phyloP scores from a whole-genome alignment of 129 eudicot species.

The Centaurea solstitialis region DNA sequence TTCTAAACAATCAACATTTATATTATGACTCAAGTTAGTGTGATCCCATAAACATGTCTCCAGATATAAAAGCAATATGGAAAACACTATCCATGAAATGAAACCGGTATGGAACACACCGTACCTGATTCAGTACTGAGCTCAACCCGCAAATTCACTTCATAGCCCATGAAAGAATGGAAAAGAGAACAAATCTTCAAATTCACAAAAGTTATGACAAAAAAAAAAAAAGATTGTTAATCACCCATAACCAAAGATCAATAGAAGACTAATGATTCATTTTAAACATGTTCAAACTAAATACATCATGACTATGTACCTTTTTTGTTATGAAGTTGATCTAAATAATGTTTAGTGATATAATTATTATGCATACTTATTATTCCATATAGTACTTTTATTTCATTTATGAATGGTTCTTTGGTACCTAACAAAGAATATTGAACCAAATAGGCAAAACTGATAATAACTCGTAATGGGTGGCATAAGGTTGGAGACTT shows the following conservation, averaged over 20 bases:
- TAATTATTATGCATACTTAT: background rate
- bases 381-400: background rate
- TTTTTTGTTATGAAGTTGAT: background rate
- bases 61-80: background rate
- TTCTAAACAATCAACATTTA: background rate
- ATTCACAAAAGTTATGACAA: no score
- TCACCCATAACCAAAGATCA: no score
- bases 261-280: background rate
- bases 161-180: conserved; percentile 32
- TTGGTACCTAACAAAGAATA: conserved; percentile 1
- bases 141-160: conserved; percentile 46
- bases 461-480: no score
- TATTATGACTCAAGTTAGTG: background rate
- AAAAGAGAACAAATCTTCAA: conserved; percentile 21
- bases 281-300: background rate
- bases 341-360: no score
- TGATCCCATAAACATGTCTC: background rate
- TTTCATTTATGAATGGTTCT: conserved; percentile 1
- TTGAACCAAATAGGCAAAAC: no score
- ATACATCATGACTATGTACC: background rate
- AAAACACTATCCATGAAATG: no score
- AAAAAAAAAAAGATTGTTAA: no score
- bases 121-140: conserved; percentile 37
- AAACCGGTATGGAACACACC: background rate
- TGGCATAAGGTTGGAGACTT: no score